Base-by-base conservation (phyloP, 148 eudicot species). In the Spergularia bocconei region DNA sequence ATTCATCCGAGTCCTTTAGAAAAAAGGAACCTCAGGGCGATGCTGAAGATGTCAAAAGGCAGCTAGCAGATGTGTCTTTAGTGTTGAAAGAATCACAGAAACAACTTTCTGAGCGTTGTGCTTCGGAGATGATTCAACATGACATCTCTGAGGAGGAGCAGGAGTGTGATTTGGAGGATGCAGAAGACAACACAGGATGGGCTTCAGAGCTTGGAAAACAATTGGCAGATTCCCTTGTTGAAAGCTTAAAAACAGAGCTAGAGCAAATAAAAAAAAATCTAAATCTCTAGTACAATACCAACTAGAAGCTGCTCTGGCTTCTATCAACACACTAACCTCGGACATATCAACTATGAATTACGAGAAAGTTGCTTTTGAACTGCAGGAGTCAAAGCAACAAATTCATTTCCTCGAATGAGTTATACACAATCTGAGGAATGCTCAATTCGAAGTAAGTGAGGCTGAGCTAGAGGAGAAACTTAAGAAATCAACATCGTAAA, bases 61-160 rank as follows among this genome's bases (percentile, higher is more conserved):
- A 90, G 80, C 85, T 91, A 53, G 77, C 75, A 29, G 89, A 85
- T 25, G 77, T 90, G 29, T 84, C 97, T 62, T 61, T 71, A 20
- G 84, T 89, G 86, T 82, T 86, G 13, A 84, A 94, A 75, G 92
- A 89, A 63, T 84, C 88, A 25, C 87, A 91, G 80, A 85, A 86
- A 69, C 82, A 86, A 73, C 81, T 88, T 15, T 78, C 71, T 21
- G 78, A 85, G 63, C 81, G 81, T 50, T 69, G 83, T 57, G 67
- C 82, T 72, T 78, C 91, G 17, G 81, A 82, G 51, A 68, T 60
- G 50, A 82, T 82, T 55, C 71, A 78, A 33, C 80, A 82, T 54
- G 79, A 84, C 69, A 75, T 50, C 69, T 76, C 88, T 16, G 62
- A 72, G 47, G 88, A 78, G 59, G 84, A 80, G n/a, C 70, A 59